A percentile compares a stretch with the other conserved stretches of the same genome.
phyloP scores from a whole-genome alignment of 768 basidiomycete genomes.

The Tylopilus subfusipes region DNA sequence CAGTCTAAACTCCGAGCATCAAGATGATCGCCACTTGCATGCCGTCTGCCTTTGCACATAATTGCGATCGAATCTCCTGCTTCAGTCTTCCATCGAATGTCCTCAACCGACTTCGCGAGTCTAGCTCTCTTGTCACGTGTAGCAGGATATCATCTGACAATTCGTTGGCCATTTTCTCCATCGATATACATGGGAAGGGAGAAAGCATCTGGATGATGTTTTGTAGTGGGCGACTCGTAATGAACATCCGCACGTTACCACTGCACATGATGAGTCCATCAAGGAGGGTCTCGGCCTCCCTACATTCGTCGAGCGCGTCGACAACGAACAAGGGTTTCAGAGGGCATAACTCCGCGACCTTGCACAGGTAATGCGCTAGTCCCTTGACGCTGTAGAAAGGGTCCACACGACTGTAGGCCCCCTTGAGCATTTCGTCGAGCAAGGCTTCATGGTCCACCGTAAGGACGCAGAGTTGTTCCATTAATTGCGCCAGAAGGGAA shows the following conservation, averaged over 20 bases:
- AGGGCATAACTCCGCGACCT: not conserved
- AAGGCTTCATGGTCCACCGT: not conserved
- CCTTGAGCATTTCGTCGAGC: slow-evolving; percentile 6
- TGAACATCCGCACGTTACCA: not conserved
- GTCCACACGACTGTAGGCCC: not conserved
- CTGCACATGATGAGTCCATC: not conserved
- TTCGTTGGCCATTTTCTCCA: not conserved
- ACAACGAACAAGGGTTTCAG: slow-evolving; percentile 11
- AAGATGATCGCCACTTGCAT: slow-evolving; percentile 10
- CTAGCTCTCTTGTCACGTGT: slow-evolving; percentile 9
- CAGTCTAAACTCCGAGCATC: not conserved
- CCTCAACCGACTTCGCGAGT: slow-evolving; percentile 5
- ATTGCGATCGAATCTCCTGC: not conserved
- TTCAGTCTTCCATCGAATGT: not conserved
- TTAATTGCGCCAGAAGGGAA: slow-evolving; percentile 18
- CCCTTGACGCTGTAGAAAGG: slow-evolving; percentile 1
- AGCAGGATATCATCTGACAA: slow-evolving; percentile 9
- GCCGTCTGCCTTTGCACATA: slow-evolving; percentile 16
- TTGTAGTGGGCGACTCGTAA: slow-evolving; percentile 9
- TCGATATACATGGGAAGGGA: slow-evolving; percentile 5
- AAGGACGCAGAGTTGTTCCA: not conserved
- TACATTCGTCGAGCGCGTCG: slow-evolving; percentile 24
- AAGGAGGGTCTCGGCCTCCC: slow-evolving; percentile 6
- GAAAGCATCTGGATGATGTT: slow-evolving; percentile 2
- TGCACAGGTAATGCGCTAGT: slow-evolving; percentile 1